These are phyloP conservation scores for Retiboletus flavoniger DNA, from an alignment of 1,284 basidiomycete genomes.

Conservation along the genomic window DNA sequence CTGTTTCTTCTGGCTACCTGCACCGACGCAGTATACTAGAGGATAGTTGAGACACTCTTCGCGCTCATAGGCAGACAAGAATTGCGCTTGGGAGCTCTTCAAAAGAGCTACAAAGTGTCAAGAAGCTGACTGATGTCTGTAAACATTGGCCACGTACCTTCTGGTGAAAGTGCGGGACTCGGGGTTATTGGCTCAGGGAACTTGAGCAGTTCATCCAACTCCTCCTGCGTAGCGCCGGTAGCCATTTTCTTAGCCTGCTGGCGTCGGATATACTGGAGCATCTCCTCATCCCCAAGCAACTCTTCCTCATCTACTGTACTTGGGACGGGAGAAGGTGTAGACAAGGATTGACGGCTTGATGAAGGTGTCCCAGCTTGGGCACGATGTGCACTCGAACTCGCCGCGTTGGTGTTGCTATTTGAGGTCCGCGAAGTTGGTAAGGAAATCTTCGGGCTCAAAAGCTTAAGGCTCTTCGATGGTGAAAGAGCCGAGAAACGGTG, in stretches of 20 bases:
- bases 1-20: conserved; percentile 76
- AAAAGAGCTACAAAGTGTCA: conserved; percentile 50
- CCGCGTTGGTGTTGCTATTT: conserved; percentile 39
- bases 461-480: conserved; percentile 77
- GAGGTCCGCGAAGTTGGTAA: conserved; percentile 55
- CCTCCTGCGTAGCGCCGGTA: conserved; percentile 78
- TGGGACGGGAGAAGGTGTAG: conserved; percentile 77
- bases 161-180: conserved; percentile 64
- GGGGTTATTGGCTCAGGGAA: conserved; percentile 91
- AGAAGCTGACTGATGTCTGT: conserved; percentile 5
- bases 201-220: conserved; percentile 84
- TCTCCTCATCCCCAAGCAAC: conserved; percentile 90
- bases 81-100: conserved; percentile 57
- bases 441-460: conserved; percentile 74
- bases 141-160: conserved; percentile 50
- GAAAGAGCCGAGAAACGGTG: conserved; percentile 77
- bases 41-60: conserved; percentile 91
- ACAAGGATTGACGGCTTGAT: conserved; percentile 71
- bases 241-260: conserved; percentile 89
- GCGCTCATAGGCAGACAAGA: conserved; percentile 82
- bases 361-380: conserved; percentile 60
- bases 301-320: conserved; percentile 88
- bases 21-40: conserved; percentile 83
- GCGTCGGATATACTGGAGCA: conserved; percentile 90
- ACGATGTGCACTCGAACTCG: conserved; percentile 53